Percentiles rank a stretch among this genome's conserved stretches.
phyloP scores from a whole-genome alignment of 2,329 filamentous ascomycete species.

The Neonectria ditissima region DNA sequence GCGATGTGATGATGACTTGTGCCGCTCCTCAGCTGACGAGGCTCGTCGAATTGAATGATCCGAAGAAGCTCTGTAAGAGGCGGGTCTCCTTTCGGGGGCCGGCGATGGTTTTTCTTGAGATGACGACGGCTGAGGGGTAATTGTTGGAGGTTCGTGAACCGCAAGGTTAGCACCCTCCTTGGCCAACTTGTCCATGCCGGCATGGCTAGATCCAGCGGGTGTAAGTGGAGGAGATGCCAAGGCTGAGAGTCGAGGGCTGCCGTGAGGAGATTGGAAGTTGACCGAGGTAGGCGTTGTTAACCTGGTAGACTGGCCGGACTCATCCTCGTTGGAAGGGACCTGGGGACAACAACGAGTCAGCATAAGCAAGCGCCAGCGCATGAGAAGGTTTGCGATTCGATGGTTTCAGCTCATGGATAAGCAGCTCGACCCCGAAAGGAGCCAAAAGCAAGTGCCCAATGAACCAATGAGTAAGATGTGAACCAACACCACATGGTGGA shows the following conservation, averaged over 20 bases:
- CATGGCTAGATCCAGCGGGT: slow-evolving; percentile 77
- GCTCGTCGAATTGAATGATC: slow-evolving; percentile 58
- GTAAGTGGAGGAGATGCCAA: slow-evolving; percentile 92
- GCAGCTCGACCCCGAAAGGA: not conserved
- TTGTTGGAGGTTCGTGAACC: slow-evolving; percentile 57
- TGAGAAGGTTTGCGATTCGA: slow-evolving; percentile 1
- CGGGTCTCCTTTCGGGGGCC: slow-evolving; percentile 53
- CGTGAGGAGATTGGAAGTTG: slow-evolving; percentile 72
- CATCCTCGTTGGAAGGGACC: slow-evolving; percentile 72
- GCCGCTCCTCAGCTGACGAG: slow-evolving; percentile 54
- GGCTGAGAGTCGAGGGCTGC: slow-evolving; percentile 75
- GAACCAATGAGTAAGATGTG: not conserved
- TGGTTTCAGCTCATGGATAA: not conserved
- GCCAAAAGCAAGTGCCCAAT: slow-evolving; percentile 4
- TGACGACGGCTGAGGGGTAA: slow-evolving; percentile 76
- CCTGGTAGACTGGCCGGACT: slow-evolving; percentile 70
- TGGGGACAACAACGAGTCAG: slow-evolving; percentile 51
- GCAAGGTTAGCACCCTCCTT: slow-evolving; percentile 53
- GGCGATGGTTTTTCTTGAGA: slow-evolving; percentile 64
- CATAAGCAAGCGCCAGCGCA: slow-evolving; percentile 28
- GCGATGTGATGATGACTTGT: slow-evolving; percentile 58
- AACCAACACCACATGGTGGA: slow-evolving; percentile 6
- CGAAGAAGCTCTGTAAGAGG: slow-evolving; percentile 58
- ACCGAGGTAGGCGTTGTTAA: slow-evolving; percentile 75
- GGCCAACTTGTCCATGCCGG: slow-evolving; percentile 46